Conservation (phyloP, 2,329 filamentous ascomycete genomes). For the Nothophaeocryptopus gaeumannii region DNA sequence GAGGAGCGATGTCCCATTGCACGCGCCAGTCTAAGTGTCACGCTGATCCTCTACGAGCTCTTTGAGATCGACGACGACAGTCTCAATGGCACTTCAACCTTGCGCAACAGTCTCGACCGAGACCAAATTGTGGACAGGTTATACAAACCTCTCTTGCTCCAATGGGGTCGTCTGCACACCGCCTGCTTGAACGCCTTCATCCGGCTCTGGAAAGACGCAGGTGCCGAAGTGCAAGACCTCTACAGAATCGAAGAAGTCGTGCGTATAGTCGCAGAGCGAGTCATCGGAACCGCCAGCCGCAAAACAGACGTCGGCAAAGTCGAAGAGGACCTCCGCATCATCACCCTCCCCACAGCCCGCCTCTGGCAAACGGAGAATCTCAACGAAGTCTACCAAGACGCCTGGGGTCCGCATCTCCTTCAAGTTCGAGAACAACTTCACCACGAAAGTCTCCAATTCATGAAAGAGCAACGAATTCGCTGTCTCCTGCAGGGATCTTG, state of each 20-base stretch:
- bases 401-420: constrained; percentile 83
- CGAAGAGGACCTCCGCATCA: constrained; percentile 83
- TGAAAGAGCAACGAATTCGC: constrained; percentile 92
- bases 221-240: constrained; percentile 81
- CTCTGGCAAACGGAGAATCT: constrained; percentile 91
- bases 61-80: constrained; percentile 72
- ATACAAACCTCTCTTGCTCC: constrained; percentile 81
- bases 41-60: constrained; percentile 86
- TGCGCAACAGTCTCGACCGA: constrained; percentile 34
- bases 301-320: constrained; percentile 82
- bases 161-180: constrained; percentile 89
- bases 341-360: constrained; percentile 73
- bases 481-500: constrained; percentile 86
- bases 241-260: constrained; percentile 90
- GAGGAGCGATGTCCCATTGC: constrained; percentile 81
- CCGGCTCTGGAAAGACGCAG: constrained; percentile 86
- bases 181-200: constrained; percentile 84
- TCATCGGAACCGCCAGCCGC: constrained; percentile 76
- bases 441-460: constrained; percentile 88
- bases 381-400: constrained; percentile 87
- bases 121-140: constrained; percentile 68
- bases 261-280: constrained; percentile 83
- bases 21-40: constrained; percentile 80
- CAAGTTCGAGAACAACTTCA: constrained; percentile 90
- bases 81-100: constrained; percentile 12